phyloP scores from a whole-genome alignment of 345 rosid species.

The Reutealis trisperma region DNA sequence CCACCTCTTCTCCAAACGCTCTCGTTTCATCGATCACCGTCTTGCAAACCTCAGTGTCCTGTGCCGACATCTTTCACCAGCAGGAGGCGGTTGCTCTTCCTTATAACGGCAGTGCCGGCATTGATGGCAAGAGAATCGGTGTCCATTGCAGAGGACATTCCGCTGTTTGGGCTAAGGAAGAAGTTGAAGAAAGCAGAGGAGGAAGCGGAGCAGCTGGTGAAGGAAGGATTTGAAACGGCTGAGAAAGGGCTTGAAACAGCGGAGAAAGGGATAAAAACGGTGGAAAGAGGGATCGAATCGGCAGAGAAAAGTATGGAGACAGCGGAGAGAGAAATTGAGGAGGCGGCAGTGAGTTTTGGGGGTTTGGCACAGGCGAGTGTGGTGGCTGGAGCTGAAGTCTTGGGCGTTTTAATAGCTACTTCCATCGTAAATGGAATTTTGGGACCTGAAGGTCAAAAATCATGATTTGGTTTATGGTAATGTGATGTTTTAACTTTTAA shows the following conservation, averaged over 20 bases:
- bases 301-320: constrained; percentile 55
- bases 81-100: constrained; percentile 58
- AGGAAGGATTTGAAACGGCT: constrained; percentile 64
- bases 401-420: constrained; percentile 68
- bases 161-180: constrained; percentile 76
- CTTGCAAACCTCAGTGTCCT: constrained; percentile 26
- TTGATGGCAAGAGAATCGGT: constrained; percentile 33
- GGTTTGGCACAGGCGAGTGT: constrained; percentile 81
- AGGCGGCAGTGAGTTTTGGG: constrained; percentile 49
- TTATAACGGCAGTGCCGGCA: constrained; percentile 55
- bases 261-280: constrained; percentile 40
- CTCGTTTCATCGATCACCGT: constrained; percentile 23
- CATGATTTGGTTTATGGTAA: background rate
- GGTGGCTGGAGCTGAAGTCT: constrained; percentile 71
- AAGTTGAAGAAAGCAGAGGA: constrained; percentile 70
- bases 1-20: constrained; percentile 26
- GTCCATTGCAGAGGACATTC: constrained; percentile 61
- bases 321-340: constrained; percentile 54
- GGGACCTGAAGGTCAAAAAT: constrained; percentile 60
- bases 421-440: constrained; percentile 78
- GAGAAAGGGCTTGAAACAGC: constrained; percentile 46
- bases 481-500: background rate
- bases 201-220: constrained; percentile 70
- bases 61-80: constrained; percentile 23
- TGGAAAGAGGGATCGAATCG: constrained; percentile 54